Evolutionary conservation across 1,284 basidiomycete species (phyloP).

Genomic region (Malassezia obtusa): DNA sequence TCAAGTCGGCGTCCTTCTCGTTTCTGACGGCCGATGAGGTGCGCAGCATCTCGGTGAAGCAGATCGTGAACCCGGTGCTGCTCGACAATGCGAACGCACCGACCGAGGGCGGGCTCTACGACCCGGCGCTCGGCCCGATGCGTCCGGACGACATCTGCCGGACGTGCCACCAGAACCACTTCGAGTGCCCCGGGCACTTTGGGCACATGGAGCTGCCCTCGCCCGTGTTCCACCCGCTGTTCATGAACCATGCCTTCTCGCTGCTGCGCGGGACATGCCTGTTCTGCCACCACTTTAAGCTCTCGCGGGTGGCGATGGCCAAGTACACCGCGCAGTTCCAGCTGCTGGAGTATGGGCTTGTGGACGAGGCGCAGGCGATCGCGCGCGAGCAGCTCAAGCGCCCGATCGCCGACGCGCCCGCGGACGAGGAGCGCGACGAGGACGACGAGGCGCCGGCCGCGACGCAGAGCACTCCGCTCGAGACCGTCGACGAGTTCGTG

Average conservation of each 20-base stretch:
- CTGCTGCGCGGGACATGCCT: slow-evolving; percentile 82
- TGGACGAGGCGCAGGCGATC: slow-evolving; percentile 69
- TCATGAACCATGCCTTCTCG: slow-evolving; percentile 84
- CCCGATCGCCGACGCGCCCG: slow-evolving; percentile 9
- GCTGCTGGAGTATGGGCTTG: slow-evolving; percentile 78
- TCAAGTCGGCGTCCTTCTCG: slow-evolving; percentile 81
- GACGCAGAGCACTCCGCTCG: slow-evolving; percentile 31
- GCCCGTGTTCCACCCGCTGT: slow-evolving; percentile 92
- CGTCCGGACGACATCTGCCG: slow-evolving; percentile 60
- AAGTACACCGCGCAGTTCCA: slow-evolving; percentile 71
- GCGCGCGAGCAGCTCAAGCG: slow-evolving; percentile 52
- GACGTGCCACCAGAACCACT: slow-evolving; percentile 84
- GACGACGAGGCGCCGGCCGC: slow-evolving; percentile 17
- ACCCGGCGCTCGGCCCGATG: slow-evolving; percentile 85
- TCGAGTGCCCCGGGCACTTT: slow-evolving; percentile 92
- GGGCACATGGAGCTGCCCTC: slow-evolving; percentile 96
- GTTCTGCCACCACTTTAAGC: slow-evolving; percentile 90
- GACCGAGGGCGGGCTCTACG: slow-evolving; percentile 84
- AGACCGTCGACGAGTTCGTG: slow-evolving; percentile 41
- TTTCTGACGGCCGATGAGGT: slow-evolving; percentile 87
- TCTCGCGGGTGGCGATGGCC: slow-evolving; percentile 58
- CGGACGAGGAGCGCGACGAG: slow-evolving; percentile 17
- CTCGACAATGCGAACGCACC: slow-evolving; percentile 90
- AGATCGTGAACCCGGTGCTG: slow-evolving; percentile 84
- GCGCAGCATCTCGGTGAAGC: slow-evolving; percentile 85